Evolutionary conservation across 306 rosid genomes (phyloP), one percentile per base, ranked within the genome.

Genomic region (Senna siamea): DNA sequence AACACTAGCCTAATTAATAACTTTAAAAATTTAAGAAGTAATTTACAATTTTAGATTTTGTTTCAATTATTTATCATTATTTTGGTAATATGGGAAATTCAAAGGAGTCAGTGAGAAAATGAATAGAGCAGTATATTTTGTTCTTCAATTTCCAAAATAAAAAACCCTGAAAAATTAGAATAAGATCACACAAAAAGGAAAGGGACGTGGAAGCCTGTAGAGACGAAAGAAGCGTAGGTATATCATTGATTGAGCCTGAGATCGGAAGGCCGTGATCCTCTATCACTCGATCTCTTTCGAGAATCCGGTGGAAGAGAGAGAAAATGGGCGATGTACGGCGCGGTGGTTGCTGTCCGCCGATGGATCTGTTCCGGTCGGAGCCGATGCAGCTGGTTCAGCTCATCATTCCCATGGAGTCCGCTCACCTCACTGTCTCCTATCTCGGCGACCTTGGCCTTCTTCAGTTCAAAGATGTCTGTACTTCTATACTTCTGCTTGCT

Each of bases 321-420:
- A 78, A 22, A 56, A 90, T 89, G 96, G 91, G 89, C 59, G 93
- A 86, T 59, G 75, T 62, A 11, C 69, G 77, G 61, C 85, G 74
- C n/a, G 83, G 82, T 14, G 97, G 96, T 6, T 88, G 99, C 78
- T 92, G 92, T 47, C 99, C 98, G 34, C 92, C 92, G 77, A 92
- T 92, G 99, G 93, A 92, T 90, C 98, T 95, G 64, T 87, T 95
- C 87, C 86, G 99, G 78, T 95, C 99, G 65, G 99, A 95, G 89
- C 79, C 98, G 75, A 95, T 95, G 99, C 99, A 95, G 69, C 93
- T 95, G 7, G 85, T 95, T 69, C 99, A 92, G 86, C 91, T 95
- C 86, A 95, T 95, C 88, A 85, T 95, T 61, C 99, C 99, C 54
- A 87, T 92, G 55, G 99, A 95, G 86, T 87, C 98, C 37, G 91